Evolutionary conservation across 768 basidiomycete genomes (phyloP), one percentile per base, ranked within the genome.

Genomic region (Lentinula boryana): DNA sequence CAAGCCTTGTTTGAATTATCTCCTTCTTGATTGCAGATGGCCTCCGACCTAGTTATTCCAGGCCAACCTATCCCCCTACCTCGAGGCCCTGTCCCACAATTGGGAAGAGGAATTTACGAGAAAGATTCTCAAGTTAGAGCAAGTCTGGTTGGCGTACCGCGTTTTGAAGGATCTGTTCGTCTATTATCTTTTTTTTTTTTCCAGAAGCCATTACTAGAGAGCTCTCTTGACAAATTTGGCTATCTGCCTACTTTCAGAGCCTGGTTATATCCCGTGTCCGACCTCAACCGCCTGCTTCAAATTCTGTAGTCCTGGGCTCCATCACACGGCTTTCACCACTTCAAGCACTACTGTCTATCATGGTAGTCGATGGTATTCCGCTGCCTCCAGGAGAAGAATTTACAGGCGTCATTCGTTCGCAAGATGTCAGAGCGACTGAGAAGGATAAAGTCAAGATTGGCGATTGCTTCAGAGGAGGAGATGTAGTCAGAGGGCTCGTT

Each of bases 381-480:
- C 77, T 95, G 51, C 87, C 91, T 40, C 74, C 78, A 7, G 91
- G 92, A 32, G 93, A 95, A 70, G 94, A 96, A 66, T 96, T 95
- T 66, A 86, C 82, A 0, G 94, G 94, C 4, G 87, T 96, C 21
- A 91, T 97, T 64, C 86, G 95, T 36, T 78, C 81, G 5, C 93
- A 95, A 72, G 95, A 97, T 71, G 86, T 97, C 21, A 77, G 95
- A 58, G 89, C 90, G 12, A 95, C 93, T 1, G 93, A 95, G 68
- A 94, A 91, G 66, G 93, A 95, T 75, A 86, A 85, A 66, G 84
- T 95, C 61, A 93, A 90, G 74, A 90, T 95, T 62, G 85, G 87
- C 35, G 91, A 94, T 66, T 96, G 93, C 68, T 97, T 96, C 71
- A 81, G 94, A 27, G 91, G 92, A 0, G 93, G 95, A 13, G 94